Percentiles rank a stretch among this genome's conserved stretches.
Conservation (phyloP, 2,329 filamentous ascomycete species). For the Colletotrichum tropicicola region DNA sequence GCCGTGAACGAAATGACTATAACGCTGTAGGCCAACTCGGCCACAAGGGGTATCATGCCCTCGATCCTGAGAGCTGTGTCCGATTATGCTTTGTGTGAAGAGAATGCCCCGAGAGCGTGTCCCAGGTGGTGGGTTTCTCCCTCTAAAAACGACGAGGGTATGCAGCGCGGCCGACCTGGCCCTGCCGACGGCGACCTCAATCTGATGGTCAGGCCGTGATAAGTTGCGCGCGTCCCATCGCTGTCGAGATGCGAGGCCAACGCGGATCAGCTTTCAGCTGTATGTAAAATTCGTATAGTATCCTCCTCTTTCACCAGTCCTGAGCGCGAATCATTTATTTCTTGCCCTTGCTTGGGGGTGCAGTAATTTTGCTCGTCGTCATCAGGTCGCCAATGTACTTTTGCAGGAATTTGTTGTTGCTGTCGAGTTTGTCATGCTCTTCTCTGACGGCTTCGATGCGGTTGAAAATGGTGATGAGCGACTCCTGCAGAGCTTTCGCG, state of each 20-base stretch:
- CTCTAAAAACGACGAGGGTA: neutral
- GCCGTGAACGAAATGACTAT: constrained; percentile 28
- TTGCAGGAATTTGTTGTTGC: constrained; percentile 95
- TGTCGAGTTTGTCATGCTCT: constrained; percentile 96
- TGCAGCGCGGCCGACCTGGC: neutral
- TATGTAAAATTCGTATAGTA: neutral
- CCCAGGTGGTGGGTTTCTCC: neutral
- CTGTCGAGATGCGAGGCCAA: neutral
- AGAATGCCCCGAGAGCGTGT: neutral
- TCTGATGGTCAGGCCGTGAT: neutral
- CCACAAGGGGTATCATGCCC: constrained; percentile 30
- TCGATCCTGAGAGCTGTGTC: constrained; percentile 23
- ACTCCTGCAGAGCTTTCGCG: constrained; percentile 88
- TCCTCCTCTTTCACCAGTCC: neutral
- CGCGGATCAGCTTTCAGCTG: neutral
- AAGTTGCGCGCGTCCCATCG: neutral
- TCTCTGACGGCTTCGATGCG: constrained; percentile 93
- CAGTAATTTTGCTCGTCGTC: constrained; percentile 80
- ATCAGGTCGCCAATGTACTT: constrained; percentile 98
- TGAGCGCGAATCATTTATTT: constrained; percentile 50
- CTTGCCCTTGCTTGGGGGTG: constrained; percentile 60
- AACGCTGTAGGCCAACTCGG: constrained; percentile 28
- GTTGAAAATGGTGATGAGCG: constrained; percentile 88
- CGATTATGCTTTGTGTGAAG: constrained; percentile 24
- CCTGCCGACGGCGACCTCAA: neutral